These are phyloP conservation scores for Silene latifolia DNA, from an alignment of 148 eudicot genomes.

Conservation along the genomic window DNA sequence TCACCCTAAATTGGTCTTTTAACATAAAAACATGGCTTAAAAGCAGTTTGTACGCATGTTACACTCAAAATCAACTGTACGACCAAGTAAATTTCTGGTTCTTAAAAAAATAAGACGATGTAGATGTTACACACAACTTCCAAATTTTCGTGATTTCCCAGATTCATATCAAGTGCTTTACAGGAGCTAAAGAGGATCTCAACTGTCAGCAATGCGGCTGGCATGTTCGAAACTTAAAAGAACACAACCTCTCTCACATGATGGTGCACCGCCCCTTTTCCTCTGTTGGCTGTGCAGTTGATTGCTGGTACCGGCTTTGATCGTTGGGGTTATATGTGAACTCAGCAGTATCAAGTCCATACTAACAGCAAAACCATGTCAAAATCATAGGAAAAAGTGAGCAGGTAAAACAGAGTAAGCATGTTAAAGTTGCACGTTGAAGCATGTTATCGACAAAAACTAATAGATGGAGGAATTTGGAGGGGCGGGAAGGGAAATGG, in stretches of 20 bases:
- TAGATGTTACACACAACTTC: conserved; percentile 24
- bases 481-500: too few species aligned
- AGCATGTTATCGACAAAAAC: background rate
- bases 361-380: conserved; percentile 39
- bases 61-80: conserved; percentile 20
- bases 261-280: conserved; percentile 72
- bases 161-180: conserved; percentile 12
- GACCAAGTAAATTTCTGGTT: conserved; percentile 1
- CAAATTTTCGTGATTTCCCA: conserved; percentile 6
- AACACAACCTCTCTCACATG: conserved; percentile 44
- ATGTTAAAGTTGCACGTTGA: background rate
- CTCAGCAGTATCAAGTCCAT: conserved; percentile 90
- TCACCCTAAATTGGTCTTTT: background rate
- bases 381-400: conserved; percentile 1
- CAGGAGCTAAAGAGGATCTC: conserved; percentile 17
- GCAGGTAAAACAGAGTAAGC: background rate
- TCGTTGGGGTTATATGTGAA: conserved; percentile 90
- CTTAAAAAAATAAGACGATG: conserved; percentile 15
- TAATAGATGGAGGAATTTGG: too few species aligned
- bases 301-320: conserved; percentile 56
- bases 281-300: conserved; percentile 52
- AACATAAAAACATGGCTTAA: conserved; percentile 15
- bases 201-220: background rate
- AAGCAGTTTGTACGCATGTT: conserved; percentile 19
- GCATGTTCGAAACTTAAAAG: background rate